phyloP scores from a whole-genome alignment of 257 asterid species.

The Penstemon eatonii region DNA sequence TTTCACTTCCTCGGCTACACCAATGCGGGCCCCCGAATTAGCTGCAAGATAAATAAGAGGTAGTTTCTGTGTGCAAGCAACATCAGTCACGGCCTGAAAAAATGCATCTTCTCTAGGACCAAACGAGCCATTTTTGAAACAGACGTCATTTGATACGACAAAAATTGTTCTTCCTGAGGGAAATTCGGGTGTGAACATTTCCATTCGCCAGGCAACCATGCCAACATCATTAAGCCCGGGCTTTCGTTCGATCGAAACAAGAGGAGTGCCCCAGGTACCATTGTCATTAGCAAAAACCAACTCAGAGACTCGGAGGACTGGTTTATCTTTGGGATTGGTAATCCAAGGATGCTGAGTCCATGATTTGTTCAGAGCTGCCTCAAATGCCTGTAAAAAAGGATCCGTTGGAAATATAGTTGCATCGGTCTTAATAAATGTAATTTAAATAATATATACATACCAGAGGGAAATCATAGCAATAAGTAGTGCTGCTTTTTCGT shows the following conservation, averaged over 20 bases:
- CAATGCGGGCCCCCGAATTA: constrained; percentile 99
- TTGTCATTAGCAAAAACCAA: constrained; percentile 59
- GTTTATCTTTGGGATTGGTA: constrained; percentile 55
- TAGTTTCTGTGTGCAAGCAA: constrained; percentile 74
- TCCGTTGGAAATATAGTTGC: constrained; percentile 23
- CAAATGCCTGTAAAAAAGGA: constrained; percentile 68
- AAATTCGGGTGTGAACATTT: constrained; percentile 93
- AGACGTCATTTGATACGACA: constrained; percentile 83
- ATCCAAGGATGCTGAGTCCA: constrained; percentile 53
- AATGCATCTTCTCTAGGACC: constrained; percentile 96
- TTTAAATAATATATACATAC: constrained; percentile 38
- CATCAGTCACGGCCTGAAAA: constrained; percentile 82
- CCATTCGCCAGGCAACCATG: constrained; percentile 96
- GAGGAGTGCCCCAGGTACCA: constrained; percentile 92
- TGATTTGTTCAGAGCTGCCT: constrained; percentile 74
- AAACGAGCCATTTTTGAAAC: constrained; percentile 90
- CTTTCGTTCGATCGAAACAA: constrained; percentile 58
- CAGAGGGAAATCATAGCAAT: constrained; percentile 99
- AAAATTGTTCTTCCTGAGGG: constrained; percentile 86
- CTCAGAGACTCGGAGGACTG: constrained; percentile 61
- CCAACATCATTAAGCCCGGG: constrained; percentile 88
- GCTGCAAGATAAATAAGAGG: constrained; percentile 97
- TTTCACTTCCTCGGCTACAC: constrained; percentile 95
- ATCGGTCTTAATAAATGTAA: constrained; percentile 9
- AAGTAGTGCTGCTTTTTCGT: constrained; percentile 85